Conservation (phyloP, 805 yeast genomes). For the Wickerhamiella brachini region DNA sequence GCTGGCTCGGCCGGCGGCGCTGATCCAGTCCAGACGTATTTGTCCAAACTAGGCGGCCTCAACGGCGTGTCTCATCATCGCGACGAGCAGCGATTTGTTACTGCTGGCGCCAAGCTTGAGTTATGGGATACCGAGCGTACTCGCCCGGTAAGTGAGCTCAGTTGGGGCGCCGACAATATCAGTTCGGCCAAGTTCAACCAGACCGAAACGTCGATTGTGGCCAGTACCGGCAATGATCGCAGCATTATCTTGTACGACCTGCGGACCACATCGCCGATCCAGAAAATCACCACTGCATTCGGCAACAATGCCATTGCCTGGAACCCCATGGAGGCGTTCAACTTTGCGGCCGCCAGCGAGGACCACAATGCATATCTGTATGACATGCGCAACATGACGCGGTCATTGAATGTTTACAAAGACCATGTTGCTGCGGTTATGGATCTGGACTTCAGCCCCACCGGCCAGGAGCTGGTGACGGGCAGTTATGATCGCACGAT, state of each 20-base stretch:
- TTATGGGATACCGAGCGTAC: constrained; percentile 85
- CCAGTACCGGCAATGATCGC: constrained; percentile 76
- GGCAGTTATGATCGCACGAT: constrained; percentile 93
- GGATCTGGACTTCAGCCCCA: constrained; percentile 91
- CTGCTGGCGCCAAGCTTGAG: constrained; percentile 83
- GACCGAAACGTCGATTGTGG: constrained; percentile 78
- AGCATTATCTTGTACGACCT: constrained; percentile 82
- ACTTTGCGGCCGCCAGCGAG: constrained; percentile 83
- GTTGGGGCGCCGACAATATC: constrained; percentile 96
- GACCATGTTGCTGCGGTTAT: constrained; percentile 94
- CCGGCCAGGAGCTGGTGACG: constrained; percentile 90
- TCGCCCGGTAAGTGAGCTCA: constrained; percentile 58
- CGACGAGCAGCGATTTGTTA: constrained; percentile 58
- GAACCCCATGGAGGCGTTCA: constrained; percentile 97
- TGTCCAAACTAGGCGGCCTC: constrained; percentile 66
- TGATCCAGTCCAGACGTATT: constrained; percentile 64
- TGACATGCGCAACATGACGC: constrained; percentile 86
- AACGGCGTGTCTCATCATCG: constrained; percentile 79
- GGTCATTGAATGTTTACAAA: constrained; percentile 73
- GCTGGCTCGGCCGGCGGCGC: constrained; percentile 21
- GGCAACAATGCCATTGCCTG: constrained; percentile 78
- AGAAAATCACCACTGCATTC: constrained; percentile 70
- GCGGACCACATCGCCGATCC: constrained; percentile 83
- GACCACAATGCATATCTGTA: constrained; percentile 90
- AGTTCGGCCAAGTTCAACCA: constrained; percentile 72